Conservation (phyloP, 2,329 filamentous ascomycete species). For the Trichoderma koningii region DNA sequence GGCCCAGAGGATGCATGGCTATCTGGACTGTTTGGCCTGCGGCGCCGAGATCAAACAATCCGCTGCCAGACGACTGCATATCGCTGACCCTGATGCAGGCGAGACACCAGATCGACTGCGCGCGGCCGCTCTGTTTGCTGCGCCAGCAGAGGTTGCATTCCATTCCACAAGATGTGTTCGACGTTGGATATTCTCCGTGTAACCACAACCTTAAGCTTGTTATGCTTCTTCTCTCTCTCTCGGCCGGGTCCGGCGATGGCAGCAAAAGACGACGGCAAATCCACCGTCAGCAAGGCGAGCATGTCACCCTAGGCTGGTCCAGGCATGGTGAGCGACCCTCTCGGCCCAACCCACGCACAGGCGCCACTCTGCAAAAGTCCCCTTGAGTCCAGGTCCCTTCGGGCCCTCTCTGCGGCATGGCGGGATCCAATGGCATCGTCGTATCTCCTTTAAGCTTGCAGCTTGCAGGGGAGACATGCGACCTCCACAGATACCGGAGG, state of each 20-base stretch:
- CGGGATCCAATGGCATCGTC: conserved; percentile 15
- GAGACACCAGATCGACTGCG: conserved; percentile 1
- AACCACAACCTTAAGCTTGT: conserved; percentile 19
- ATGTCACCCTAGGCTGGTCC: conserved; percentile 19
- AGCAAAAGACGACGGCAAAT: neutral
- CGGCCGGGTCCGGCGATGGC: conserved; percentile 9
- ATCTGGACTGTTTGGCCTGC: neutral
- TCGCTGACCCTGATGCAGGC: neutral
- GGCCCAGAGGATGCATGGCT: neutral
- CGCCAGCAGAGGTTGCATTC: neutral
- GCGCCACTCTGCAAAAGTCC: conserved; percentile 27
- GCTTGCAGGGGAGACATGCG: conserved; percentile 19
- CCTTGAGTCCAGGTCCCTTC: neutral
- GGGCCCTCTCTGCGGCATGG: neutral
- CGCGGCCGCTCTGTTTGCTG: conserved; percentile 1
- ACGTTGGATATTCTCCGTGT: conserved; percentile 1
- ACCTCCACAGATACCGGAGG: conserved; percentile 5
- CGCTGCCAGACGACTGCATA: neutral
- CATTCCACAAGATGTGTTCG: neutral
- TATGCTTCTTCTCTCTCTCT: conserved; percentile 19
- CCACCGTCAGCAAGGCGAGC: conserved; percentile 3
- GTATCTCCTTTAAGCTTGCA: conserved; percentile 14
- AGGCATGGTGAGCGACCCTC: conserved; percentile 12
- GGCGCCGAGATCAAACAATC: conserved; percentile 1
- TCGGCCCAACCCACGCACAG: neutral